Percentiles rank a stretch among this genome's conserved stretches.
phyloP scores from a whole-genome alignment of 2,329 filamentous ascomycete genomes.

The Stenocarpella maydis region DNA sequence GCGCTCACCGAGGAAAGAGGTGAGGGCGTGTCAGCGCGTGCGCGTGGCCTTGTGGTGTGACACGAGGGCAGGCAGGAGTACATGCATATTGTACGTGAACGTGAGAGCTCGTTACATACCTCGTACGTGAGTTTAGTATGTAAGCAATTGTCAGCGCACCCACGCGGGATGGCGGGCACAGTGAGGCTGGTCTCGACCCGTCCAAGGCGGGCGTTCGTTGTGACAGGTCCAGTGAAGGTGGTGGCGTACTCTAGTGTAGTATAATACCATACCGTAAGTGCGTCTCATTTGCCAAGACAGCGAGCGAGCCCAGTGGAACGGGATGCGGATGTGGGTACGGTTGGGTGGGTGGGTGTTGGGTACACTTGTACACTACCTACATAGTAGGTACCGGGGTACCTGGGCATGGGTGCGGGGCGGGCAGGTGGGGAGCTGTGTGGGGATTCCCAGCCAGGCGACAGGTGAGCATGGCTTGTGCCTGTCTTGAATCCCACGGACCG shows the following conservation, averaged over 20 bases:
- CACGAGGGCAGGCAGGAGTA: not conserved
- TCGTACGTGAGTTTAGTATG: too few species aligned
- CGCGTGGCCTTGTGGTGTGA: constrained; percentile 8
- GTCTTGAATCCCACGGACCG: not conserved
- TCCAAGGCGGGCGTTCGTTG: not conserved
- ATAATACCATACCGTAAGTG: not conserved
- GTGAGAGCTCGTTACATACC: too few species aligned
- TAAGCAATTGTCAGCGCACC: constrained; percentile 1
- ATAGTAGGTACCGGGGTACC: too few species aligned
- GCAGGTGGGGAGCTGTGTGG: constrained; percentile 3
- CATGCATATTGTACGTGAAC: too few species aligned
- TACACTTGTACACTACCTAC: too few species aligned
- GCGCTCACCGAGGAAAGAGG: not conserved
- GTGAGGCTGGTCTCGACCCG: not conserved
- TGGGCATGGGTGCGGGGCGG: not conserved
- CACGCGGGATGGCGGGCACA: not conserved
- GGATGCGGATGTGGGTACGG: not conserved
- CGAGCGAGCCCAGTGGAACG: constrained; percentile 6
- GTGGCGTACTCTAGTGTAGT: not conserved
- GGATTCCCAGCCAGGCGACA: constrained; percentile 9
- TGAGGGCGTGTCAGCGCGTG: not conserved
- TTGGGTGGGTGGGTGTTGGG: not conserved
- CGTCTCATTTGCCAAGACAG: not conserved
- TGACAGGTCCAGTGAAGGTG: not conserved
- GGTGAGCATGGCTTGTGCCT: not conserved